A percentile compares a stretch with the other conserved stretches of the same genome.
Evolutionary conservation across 768 basidiomycete species (phyloP).

Genomic region (Leccinum disarticulatum): DNA sequence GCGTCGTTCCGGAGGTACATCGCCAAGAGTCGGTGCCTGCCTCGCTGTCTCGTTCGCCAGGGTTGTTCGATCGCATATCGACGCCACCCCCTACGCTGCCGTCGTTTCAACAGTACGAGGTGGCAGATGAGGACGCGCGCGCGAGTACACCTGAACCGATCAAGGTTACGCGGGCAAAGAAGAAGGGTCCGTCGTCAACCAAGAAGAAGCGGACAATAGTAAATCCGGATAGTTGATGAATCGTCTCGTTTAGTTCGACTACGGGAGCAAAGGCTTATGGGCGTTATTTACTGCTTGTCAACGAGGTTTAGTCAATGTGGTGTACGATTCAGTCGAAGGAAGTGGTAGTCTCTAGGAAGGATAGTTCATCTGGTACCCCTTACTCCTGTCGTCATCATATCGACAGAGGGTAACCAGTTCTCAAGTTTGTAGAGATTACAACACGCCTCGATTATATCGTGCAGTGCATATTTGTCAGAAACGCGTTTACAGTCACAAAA

Average conservation of each 20-base stretch:
- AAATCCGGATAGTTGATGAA: conserved; percentile 20
- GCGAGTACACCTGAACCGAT: conserved; percentile 68
- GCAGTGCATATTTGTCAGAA: too few species aligned
- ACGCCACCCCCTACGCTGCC: conserved; percentile 37
- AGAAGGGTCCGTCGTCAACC: conserved; percentile 45
- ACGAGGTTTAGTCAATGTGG: too few species aligned
- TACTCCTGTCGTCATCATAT: too few species aligned
- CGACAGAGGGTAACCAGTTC: too few species aligned
- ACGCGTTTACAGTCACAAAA: too few species aligned
- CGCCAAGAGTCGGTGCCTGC: conserved; percentile 29
- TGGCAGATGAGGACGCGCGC: conserved; percentile 43
- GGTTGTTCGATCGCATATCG: conserved; percentile 31
- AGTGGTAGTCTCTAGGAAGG: too few species aligned
- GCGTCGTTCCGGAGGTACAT: conserved; percentile 31
- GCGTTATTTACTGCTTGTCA: too few species aligned
- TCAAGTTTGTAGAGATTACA: too few species aligned
- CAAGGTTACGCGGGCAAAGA: conserved; percentile 69
- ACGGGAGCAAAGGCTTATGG: too few species aligned
- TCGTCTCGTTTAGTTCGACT: not conserved
- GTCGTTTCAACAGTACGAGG: conserved; percentile 56
- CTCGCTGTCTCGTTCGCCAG: conserved; percentile 24
- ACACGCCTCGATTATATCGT: too few species aligned
- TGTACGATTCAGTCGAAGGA: too few species aligned
- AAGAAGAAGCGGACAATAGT: conserved; percentile 68
- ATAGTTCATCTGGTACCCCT: too few species aligned